phyloP scores from a whole-genome alignment of 805 yeast species.

The Monosporozyma servazzii region DNA sequence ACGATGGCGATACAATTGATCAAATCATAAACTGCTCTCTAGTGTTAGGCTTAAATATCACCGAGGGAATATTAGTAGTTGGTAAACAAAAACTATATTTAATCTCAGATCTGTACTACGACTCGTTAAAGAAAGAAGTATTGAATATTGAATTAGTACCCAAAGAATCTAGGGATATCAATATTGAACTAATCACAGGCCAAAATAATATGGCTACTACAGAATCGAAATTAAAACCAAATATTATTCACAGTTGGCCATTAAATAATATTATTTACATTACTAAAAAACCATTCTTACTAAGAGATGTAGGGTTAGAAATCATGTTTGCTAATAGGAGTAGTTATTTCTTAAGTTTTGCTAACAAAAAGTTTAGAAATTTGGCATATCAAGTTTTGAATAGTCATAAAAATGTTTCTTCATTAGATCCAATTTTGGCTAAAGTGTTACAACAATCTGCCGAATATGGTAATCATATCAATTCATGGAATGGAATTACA shows the following conservation, averaged over 20 bases:
- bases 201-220: constrained; percentile 14
- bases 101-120: constrained; percentile 55
- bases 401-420: constrained; percentile 39
- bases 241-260: constrained; percentile 48
- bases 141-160: constrained; percentile 64
- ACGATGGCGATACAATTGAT: constrained; percentile 60
- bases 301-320: constrained; percentile 76
- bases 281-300: constrained; percentile 64
- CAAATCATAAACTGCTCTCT: constrained; percentile 68
- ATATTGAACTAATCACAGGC: constrained; percentile 53
- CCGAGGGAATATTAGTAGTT: constrained; percentile 64
- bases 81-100: constrained; percentile 60
- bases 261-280: constrained; percentile 50
- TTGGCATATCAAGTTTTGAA: constrained; percentile 41
- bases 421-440: constrained; percentile 46
- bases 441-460: constrained; percentile 44
- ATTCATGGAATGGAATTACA: constrained; percentile 27
- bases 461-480: constrained; percentile 26
- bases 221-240: constrained; percentile 10
- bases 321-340: constrained; percentile 66
- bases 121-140: constrained; percentile 41
- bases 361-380: constrained; percentile 47
- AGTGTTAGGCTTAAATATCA: constrained; percentile 65
- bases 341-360: constrained; percentile 58
- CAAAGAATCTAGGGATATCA: constrained; percentile 51